A percentile compares a stretch with the other conserved stretches of the same genome.
Evolutionary conservation across 1,284 basidiomycete genomes (phyloP).

Genomic region (Heterobasidion occidentale): DNA sequence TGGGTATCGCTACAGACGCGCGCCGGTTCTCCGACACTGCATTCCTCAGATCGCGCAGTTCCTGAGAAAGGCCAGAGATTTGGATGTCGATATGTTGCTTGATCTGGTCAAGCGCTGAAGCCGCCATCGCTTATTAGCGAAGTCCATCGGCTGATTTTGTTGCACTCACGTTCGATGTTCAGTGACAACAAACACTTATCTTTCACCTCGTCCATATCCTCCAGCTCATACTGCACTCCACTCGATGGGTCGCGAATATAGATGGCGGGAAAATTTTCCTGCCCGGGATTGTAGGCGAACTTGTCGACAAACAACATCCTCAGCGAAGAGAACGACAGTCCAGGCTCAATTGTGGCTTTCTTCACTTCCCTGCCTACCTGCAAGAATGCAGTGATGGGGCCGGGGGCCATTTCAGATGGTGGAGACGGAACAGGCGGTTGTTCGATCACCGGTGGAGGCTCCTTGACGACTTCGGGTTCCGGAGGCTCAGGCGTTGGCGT

Average conservation of each 20-base stretch:
- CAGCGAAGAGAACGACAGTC: constrained; percentile 64
- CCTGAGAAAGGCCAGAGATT: constrained; percentile 79
- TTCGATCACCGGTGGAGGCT: constrained; percentile 1
- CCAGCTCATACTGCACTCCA: constrained; percentile 92
- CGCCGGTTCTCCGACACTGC: constrained; percentile 48
- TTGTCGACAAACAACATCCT: constrained; percentile 91
- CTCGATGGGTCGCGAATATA: constrained; percentile 90
- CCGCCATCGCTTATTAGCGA: background rate
- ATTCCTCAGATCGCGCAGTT: constrained; percentile 85
- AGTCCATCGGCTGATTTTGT: background rate
- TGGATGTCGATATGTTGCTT: constrained; percentile 96
- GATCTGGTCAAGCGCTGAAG: constrained; percentile 92
- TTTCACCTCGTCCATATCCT: constrained; percentile 91
- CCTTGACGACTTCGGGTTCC: background rate
- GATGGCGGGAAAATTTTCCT: constrained; percentile 93
- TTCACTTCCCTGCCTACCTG: constrained; percentile 92
- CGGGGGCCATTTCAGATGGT: constrained; percentile 17
- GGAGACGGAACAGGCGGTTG: constrained; percentile 4
- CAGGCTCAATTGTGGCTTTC: constrained; percentile 71
- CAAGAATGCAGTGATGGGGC: constrained; percentile 69
- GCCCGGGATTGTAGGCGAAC: constrained; percentile 89
- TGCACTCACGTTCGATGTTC: constrained; percentile 87
- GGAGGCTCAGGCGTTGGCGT: constrained; percentile 16
- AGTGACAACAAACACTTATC: constrained; percentile 84
- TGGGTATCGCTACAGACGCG: constrained; percentile 24